Percentiles rank a stretch among this genome's conserved stretches.
Conservation (phyloP, 2,329 filamentous ascomycete species). For the Canariomyces notabilis region DNA sequence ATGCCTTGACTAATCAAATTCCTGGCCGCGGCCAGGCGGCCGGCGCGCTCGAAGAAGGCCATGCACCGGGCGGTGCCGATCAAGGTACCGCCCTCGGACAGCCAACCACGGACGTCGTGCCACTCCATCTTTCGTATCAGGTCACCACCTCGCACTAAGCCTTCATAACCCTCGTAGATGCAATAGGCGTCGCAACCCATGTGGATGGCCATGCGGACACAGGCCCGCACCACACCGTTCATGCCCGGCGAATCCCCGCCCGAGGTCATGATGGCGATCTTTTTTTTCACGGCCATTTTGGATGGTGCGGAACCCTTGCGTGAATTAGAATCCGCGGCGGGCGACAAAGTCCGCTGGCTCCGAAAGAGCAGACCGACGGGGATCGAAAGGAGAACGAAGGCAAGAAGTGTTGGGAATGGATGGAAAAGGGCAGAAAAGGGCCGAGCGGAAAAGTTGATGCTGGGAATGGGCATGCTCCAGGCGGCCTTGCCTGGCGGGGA, state of each 20-base stretch:
- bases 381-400: constrained; percentile 20
- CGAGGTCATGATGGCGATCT: constrained; percentile 89
- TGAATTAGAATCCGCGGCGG: neutral
- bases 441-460: constrained; percentile 17
- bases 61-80: constrained; percentile 93
- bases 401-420: constrained; percentile 22
- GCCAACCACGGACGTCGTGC: constrained; percentile 91
- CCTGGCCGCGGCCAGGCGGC: constrained; percentile 80
- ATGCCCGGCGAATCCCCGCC: constrained; percentile 93
- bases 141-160: constrained; percentile 81
- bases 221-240: constrained; percentile 85
- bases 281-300: constrained; percentile 49
- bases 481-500: constrained; percentile 12
- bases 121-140: constrained; percentile 85
- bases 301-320: neutral
- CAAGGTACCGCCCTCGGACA: constrained; percentile 89
- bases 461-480: constrained; percentile 21
- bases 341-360: constrained; percentile 7
- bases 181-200: constrained; percentile 74
- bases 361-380: constrained; percentile 17
- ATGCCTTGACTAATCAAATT: constrained; percentile 93
- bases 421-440: constrained; percentile 20
- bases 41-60: constrained; percentile 83
- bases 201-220: constrained; percentile 87
- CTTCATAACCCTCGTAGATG: constrained; percentile 93